Evolutionary conservation across 1,284 basidiomycete genomes (phyloP), one percentile per base, ranked within the genome.

Genomic region (Inonotus hispidus): DNA sequence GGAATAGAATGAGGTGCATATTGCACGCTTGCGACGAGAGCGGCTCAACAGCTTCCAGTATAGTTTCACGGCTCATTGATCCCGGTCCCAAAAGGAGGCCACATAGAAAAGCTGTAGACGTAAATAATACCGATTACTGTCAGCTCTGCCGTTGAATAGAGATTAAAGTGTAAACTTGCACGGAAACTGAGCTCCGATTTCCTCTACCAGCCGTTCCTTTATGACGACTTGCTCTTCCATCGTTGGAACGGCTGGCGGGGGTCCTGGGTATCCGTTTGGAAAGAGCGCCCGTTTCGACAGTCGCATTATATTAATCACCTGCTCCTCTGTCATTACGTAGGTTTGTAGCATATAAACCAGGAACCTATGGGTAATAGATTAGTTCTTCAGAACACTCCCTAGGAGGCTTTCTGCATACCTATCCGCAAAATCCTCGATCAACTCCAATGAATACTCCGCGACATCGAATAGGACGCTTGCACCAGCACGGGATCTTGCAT

Each of bases 221-320:
- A 89, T 75, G 39, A 74, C 75, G 1, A 75, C 73, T 69, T 91
- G 88, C 70, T 92, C 88, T 67, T 89, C 88, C 0, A 75, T 74
- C 0, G 83, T 83, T 25, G 91, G 92, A 56, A 90, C 87, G 2
- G 78, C 73, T 4, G 85, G 82, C 0, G 83, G 71, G 0, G 83
- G 81, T 0, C 80, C 85, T 1, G 90, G 90, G 73, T 90, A 90
- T 21, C 91, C 92, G 62, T 87, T 85, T 3, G 92, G 91, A 68
- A 92, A 93, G 41, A 94, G 76, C 2, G 83, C 79, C 23, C 78
- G 77, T 66, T 89, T 90, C 6, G 81, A 75, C 7, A 75, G 69
- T 52, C 80, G 78, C 29, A 82, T 72, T 59, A 79, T 69, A 56
- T 73, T 74, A 50, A 82, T 74, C 55, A 86, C 71, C 61, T 79